Evolutionary conservation across 306 rosid genomes (phyloP).

Genomic region (Acacia confusa): DNA sequence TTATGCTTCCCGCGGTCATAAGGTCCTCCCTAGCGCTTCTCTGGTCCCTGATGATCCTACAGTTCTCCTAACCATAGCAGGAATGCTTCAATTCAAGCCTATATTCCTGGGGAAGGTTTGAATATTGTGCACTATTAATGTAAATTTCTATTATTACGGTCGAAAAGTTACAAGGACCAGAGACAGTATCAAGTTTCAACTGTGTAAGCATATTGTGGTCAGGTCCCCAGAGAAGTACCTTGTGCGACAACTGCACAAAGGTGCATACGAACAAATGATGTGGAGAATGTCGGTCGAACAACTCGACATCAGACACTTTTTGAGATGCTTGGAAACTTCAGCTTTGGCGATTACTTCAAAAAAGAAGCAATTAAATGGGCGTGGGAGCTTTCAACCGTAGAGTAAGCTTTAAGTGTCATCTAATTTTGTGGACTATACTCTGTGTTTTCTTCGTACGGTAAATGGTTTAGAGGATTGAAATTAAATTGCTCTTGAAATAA

Average conservation of each 20-base stretch:
- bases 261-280: constrained; percentile 89
- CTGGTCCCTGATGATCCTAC: constrained; percentile 94
- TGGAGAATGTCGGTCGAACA: constrained; percentile 88
- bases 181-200: not conserved
- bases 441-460: not conserved
- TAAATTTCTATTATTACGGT: not conserved
- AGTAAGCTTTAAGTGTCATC: constrained; percentile 50
- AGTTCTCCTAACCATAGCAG: constrained; percentile 89
- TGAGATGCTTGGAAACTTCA: constrained; percentile 98
- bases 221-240: constrained; percentile 72
- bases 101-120: constrained; percentile 83
- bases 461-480: not conserved
- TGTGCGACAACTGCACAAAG: constrained; percentile 84
- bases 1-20: constrained; percentile 84
- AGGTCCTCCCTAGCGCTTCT: constrained; percentile 87
- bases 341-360: constrained; percentile 97
- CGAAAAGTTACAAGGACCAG: not conserved
- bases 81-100: constrained; percentile 97
- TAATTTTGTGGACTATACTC: not conserved
- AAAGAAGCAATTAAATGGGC: constrained; percentile 92
- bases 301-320: constrained; percentile 88
- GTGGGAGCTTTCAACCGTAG: constrained; percentile 83
- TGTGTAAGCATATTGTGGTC: constrained; percentile 18
- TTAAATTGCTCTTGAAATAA: constrained; percentile 4
- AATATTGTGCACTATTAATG: not conserved